Conservation (phyloP, 805 yeast genomes). For the Metschnikowia proteae region DNA sequence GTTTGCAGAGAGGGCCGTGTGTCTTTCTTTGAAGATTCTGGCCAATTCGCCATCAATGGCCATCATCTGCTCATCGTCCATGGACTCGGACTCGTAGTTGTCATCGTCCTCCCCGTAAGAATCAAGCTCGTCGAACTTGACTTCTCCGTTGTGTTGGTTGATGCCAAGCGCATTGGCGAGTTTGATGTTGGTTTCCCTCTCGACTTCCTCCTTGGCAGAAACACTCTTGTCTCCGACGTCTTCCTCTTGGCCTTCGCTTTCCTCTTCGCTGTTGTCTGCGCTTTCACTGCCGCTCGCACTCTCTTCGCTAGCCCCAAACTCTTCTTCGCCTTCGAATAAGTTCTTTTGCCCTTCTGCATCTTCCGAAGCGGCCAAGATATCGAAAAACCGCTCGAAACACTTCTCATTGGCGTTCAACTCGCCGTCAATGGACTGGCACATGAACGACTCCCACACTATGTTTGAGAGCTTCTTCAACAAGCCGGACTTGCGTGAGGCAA, state of each 20-base stretch:
- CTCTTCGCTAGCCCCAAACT: constrained; percentile 25
- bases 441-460: constrained; percentile 40
- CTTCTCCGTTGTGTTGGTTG: constrained; percentile 45
- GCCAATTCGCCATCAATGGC: constrained; percentile 84
- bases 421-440: constrained; percentile 31
- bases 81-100: constrained; percentile 62
- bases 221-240: constrained; percentile 14
- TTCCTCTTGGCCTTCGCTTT: constrained; percentile 13
- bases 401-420: constrained; percentile 26
- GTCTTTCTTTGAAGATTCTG: constrained; percentile 78
- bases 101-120: constrained; percentile 46
- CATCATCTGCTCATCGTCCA: constrained; percentile 97
- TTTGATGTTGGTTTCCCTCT: constrained; percentile 53
- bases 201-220: constrained; percentile 21
- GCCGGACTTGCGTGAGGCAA: constrained; percentile 37
- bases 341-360: constrained; percentile 75
- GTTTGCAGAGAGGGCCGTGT: constrained; percentile 51
- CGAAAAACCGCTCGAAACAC: constrained; percentile 34
- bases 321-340: constrained; percentile 62
- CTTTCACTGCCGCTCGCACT: constrained; percentile 16
- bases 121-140: constrained; percentile 38
- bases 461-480: constrained; percentile 35
- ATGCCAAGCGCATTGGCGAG: constrained; percentile 70
- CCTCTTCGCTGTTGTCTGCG: constrained; percentile 16
- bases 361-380: constrained; percentile 54